Percentiles rank a stretch among this genome's conserved stretches.
Evolutionary conservation across 768 basidiomycete species (phyloP).

Genomic region (Rhodotorula diobovata): DNA sequence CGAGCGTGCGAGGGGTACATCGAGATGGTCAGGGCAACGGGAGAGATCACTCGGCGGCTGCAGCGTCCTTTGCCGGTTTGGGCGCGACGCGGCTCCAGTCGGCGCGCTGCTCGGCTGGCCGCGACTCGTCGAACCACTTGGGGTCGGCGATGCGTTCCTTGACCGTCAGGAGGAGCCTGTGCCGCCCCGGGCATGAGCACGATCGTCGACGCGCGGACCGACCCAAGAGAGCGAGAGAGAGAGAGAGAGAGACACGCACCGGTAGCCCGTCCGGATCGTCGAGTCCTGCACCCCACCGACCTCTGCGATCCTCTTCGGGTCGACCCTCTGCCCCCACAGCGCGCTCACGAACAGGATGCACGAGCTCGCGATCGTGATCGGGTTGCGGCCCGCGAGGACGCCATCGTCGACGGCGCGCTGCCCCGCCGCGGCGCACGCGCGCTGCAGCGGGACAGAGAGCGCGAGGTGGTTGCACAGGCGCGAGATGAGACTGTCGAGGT

Average conservation of each 20-base stretch:
- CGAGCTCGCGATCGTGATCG: constrained; percentile 97
- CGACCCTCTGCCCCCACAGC: constrained; percentile 68
- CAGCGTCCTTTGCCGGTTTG: not conserved
- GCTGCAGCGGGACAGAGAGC: constrained; percentile 72
- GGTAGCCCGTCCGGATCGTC: constrained; percentile 86
- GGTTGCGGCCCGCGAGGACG: constrained; percentile 87
- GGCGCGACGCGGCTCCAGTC: constrained; percentile 12
- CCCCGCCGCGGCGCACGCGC: constrained; percentile 77
- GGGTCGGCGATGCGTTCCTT: constrained; percentile 26
- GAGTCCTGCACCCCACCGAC: constrained; percentile 94
- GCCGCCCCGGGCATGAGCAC: not conserved
- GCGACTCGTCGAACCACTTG: constrained; percentile 27
- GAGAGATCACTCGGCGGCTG: not conserved
- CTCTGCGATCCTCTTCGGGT: constrained; percentile 75
- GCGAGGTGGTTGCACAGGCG: constrained; percentile 91
- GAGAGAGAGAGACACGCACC: constrained; percentile 40
- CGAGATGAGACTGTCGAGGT: constrained; percentile 70
- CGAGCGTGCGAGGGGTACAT: not conserved
- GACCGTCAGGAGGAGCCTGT: constrained; percentile 21
- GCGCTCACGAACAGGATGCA: constrained; percentile 90
- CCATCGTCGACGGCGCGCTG: constrained; percentile 72
- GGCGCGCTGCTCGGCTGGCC: constrained; percentile 14
- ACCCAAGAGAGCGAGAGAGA: not conserved
- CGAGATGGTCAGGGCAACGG: not conserved
- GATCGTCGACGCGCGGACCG: accelerated